A percentile compares a stretch with the other conserved stretches of the same genome.
Evolutionary conservation across 371 early-diverging fungal species (phyloP).

Genomic region (Circinella umbellata): DNA sequence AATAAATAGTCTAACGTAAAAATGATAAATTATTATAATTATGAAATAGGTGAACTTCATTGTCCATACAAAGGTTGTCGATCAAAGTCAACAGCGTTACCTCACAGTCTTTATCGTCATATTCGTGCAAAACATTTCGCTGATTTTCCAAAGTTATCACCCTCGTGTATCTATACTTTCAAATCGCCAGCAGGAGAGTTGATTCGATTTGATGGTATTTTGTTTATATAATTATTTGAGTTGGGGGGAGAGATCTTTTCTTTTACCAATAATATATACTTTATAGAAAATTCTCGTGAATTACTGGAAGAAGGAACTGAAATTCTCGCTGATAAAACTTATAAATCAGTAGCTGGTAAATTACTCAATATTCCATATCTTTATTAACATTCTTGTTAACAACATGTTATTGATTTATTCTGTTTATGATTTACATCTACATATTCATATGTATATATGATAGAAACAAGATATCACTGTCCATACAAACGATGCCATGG

Average conservation of each 20-base stretch:
- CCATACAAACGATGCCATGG: background rate
- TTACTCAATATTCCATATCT: background rate
- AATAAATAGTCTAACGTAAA: no score
- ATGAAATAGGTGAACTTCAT: background rate
- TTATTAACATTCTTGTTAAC: no score
- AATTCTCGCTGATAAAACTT: background rate
- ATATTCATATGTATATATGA: background rate
- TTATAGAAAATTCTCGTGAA: background rate
- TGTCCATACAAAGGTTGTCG: constrained; percentile 1
- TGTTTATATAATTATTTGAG: no score
- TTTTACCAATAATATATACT: no score
- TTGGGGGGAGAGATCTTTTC: no score
- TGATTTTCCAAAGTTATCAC: constrained; percentile 3
- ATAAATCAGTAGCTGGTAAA: background rate
- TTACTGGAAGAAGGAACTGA: background rate
- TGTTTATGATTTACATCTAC: no score
- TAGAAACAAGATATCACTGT: constrained; percentile 2
- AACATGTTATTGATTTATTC: no score
- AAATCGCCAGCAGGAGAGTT: background rate
- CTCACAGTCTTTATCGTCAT: background rate
- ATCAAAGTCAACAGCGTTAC: background rate
- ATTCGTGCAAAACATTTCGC: background rate
- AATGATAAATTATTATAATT: no score
- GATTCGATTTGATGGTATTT: background rate
- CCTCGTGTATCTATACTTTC: background rate